Base-by-base conservation (phyloP, 2,329 filamentous ascomycete genomes). In the Coleophoma cylindrospora region DNA sequence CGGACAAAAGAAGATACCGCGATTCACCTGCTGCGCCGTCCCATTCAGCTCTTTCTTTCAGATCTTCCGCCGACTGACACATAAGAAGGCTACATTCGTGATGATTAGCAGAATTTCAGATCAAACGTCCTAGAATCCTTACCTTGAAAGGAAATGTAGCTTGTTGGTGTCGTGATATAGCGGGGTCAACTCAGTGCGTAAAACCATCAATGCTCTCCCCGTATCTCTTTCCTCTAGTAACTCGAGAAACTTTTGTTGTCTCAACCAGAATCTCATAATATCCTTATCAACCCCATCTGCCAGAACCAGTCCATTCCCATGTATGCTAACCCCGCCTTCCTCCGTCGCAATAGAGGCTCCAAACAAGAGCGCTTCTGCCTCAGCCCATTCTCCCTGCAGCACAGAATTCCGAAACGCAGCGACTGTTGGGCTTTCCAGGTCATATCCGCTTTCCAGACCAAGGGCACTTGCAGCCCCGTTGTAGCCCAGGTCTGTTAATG, bases 241-340 rank as follows among this genome's bases (percentile, higher is more conserved):
- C 70, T 99, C 94, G 32, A 99, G 74, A 61, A 92, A 99, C 67
- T 97, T 97, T 66, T 99, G 94, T 65, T 95, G 88, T 56, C 92
- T 81, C 61, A 99, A 75, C 74, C 84, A 85, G 67, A 97, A 96
- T 43, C 86, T 79, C 87, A 99, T 92, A 47, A 86, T 76, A 57
- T 86, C 83, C 50, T 79, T 79, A 61, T 96, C 86, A 7, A 89
- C 86, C 21, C 82, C 85, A 40, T 88, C 81, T 14, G 86, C 81
- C 48, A 97, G 76, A 14, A 89, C 80, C 49, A 99, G 72, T 2
- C 86, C 89, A 56, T 81, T 75, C 0, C 70, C 62, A 49, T 61
- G 65, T 50, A 70, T 65, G 49, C 69, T 67, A 49, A 73, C 70
- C 46, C 71, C 70, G 51, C 70, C 71, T 48, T 72, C 69, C 50